A percentile compares a stretch with the other conserved stretches of the same genome.
These are phyloP conservation scores for Cyclotella choctawhatcheeana DNA, from an alignment of 108 stramenopile species.

Conservation along the genomic window DNA sequence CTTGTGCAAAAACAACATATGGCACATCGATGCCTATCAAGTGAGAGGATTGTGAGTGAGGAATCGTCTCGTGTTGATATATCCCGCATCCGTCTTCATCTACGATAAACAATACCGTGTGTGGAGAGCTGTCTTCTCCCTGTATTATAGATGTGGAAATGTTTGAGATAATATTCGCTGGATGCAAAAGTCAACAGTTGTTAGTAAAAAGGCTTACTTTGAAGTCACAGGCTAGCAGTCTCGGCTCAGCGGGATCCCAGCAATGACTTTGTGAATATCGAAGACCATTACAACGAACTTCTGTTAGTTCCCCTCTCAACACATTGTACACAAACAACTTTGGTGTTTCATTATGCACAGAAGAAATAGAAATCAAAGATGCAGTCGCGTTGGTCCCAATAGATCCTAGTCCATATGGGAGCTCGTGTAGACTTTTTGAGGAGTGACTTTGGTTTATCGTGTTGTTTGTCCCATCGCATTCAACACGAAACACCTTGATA, in stretches of 20 bases:
- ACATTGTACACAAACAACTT: constrained; percentile 59
- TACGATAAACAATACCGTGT: constrained; percentile 58
- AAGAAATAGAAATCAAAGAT: constrained; percentile 55
- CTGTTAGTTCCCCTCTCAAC: constrained; percentile 36
- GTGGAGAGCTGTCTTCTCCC: constrained; percentile 1
- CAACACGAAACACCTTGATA: constrained; percentile 51
- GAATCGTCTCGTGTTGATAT: constrained; percentile 56
- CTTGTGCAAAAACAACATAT: constrained; percentile 50
- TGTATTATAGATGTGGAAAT: not conserved
- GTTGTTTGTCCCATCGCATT: constrained; percentile 54
- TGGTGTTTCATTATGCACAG: constrained; percentile 45
- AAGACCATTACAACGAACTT: constrained; percentile 37
- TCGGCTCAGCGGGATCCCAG: constrained; percentile 60
- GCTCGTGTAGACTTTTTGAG: constrained; percentile 28
- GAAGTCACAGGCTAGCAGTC: constrained; percentile 43
- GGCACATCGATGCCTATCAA: constrained; percentile 66
- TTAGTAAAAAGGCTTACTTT: no score
- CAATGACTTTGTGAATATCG: constrained; percentile 45
- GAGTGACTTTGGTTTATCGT: not conserved
- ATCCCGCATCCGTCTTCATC: constrained; percentile 58
- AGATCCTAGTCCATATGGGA: constrained; percentile 29
- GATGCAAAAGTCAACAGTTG: no score
- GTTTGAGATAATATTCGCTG: no score
- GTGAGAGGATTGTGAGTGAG: constrained; percentile 21
- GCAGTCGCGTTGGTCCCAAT: constrained; percentile 67